Evolutionary conservation across 2,329 filamentous ascomycete genomes (phyloP).

Genomic region (Botrytis hyacinthi): DNA sequence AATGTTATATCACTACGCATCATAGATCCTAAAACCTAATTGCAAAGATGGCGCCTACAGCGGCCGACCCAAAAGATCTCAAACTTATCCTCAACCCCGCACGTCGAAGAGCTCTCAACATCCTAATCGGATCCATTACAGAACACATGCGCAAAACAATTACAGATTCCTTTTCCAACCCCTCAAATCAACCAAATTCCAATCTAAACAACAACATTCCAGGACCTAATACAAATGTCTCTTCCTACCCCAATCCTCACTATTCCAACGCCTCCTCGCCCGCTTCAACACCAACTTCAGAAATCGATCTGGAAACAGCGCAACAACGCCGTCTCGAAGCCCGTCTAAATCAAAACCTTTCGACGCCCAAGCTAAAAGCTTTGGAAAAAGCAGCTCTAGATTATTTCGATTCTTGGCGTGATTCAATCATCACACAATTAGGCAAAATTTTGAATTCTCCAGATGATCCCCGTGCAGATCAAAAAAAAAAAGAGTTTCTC

Average conservation of each 20-base stretch:
- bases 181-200: conserved; percentile 23
- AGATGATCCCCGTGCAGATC: conserved; percentile 48
- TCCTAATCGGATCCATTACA: conserved; percentile 52
- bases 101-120: conserved; percentile 51
- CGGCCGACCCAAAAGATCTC: conserved; percentile 32
- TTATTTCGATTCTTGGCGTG: conserved; percentile 76
- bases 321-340: conserved; percentile 29
- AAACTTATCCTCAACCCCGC: conserved; percentile 52
- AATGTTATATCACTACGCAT: not conserved
- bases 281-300: not conserved
- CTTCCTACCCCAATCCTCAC: not conserved
- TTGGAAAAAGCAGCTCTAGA: conserved; percentile 58
- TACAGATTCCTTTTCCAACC: conserved; percentile 40
- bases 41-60: conserved; percentile 28
- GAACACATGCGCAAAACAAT: conserved; percentile 54
- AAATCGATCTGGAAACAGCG: conserved; percentile 19
- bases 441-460: conserved; percentile 61
- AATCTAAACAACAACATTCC: conserved; percentile 14
- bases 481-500: conserved; percentile 41
- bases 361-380: conserved; percentile 30
- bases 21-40: not conserved
- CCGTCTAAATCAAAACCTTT: conserved; percentile 27
- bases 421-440: conserved; percentile 66
- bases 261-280: not conserved
- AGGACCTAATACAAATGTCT: not conserved